Evolutionary conservation across 176 grass and related monocot genomes (phyloP).

Genomic region (Sorghum bicolor): Sorghum_bicolor_NCBIv3 NC_012879.2:4675001-4675500

Average conservation of each 20-base stretch:
- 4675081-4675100: neutral
- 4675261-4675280: too few relatives aligned
- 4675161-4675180: neutral
- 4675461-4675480: conserved; percentile 93
- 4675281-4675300: too few relatives aligned
- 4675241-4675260: neutral
- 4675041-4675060: neutral
- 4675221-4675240: neutral
- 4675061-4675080: neutral
- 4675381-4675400: neutral
- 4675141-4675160: neutral
- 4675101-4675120: neutral
- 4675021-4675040: neutral
- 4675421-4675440: neutral
- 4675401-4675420: conserved; percentile 4
- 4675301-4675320: too few relatives aligned
- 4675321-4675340: neutral
- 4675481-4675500: conserved; percentile 99
- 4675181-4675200: neutral
- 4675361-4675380: too few relatives aligned
- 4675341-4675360: too few relatives aligned
- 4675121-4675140: conserved; percentile 6
- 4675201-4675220: neutral
- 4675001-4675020: conserved; percentile 67
- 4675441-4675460: conserved; percentile 46